Evolutionary conservation across 208 protist species (phyloP).

Genomic region (Entamoeba invadens): DNA sequence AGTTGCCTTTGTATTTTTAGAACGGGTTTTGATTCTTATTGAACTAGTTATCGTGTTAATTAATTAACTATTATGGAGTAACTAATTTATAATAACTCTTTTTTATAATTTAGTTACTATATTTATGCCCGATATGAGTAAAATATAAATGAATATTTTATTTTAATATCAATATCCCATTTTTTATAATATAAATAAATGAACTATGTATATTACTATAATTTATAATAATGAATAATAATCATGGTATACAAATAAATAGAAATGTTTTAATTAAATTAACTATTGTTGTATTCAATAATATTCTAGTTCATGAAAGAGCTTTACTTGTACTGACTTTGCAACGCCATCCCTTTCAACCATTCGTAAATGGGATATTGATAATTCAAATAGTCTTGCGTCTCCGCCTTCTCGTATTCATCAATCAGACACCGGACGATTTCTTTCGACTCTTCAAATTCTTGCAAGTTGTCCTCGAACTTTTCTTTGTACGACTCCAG

Average conservation of each 20-base stretch:
- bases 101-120: background rate
- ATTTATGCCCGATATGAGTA: background rate
- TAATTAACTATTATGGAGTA: too few relatives aligned
- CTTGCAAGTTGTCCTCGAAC: background rate
- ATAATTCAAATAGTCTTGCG: background rate
- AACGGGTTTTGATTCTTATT: background rate
- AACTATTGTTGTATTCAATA: too few relatives aligned
- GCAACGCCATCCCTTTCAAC: background rate
- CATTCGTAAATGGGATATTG: background rate
- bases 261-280: background rate
- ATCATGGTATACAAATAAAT: background rate
- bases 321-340: too few relatives aligned
- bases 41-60: background rate
- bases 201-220: too few relatives aligned
- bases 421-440: background rate
- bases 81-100: background rate
- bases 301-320: too few relatives aligned
- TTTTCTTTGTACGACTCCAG: background rate
- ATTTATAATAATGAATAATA: too few relatives aligned
- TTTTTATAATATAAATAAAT: too few relatives aligned
- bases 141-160: too few relatives aligned
- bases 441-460: background rate
- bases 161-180: too few relatives aligned
- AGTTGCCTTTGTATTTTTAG: background rate
- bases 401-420: background rate